Percentiles rank a stretch among this genome's conserved stretches.
These are phyloP conservation scores for Protomyces pachydermus DNA, from an alignment of 1,139 yeast species.

Conservation along the genomic window DNA sequence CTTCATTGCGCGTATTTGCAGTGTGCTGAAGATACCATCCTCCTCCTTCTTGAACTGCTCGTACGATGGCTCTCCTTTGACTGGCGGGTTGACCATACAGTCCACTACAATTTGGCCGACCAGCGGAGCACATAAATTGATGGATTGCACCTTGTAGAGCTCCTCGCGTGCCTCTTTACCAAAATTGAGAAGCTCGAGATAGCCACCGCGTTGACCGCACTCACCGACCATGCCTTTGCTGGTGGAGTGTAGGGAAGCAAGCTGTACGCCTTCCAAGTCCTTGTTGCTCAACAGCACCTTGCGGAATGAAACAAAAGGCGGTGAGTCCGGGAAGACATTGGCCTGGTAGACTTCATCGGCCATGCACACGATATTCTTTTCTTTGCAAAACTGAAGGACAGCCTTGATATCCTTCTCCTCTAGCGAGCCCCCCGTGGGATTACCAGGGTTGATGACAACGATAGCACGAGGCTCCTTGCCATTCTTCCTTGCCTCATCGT, in stretches of 20 bases:
- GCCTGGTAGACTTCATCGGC: constrained; percentile 99
- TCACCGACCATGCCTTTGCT: constrained; percentile 97
- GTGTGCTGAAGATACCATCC: constrained; percentile 53
- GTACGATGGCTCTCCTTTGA: constrained; percentile 68
- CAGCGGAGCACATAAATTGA: constrained; percentile 87
- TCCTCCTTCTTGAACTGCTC: constrained; percentile 62
- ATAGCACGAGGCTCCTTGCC: constrained; percentile 69
- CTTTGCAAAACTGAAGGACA: constrained; percentile 72
- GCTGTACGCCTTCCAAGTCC: constrained; percentile 64
- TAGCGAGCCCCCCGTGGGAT: constrained; percentile 90
- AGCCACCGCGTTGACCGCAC: constrained; percentile 99
- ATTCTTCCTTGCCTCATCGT: constrained; percentile 49
- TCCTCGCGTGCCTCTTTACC: constrained; percentile 61
- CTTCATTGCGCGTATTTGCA: constrained; percentile 57
- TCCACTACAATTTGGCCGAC: constrained; percentile 91
- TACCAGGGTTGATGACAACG: constrained; percentile 95
- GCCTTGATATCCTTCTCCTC: constrained; percentile 60
- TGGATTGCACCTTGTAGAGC: constrained; percentile 78
- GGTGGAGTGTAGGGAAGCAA: constrained; percentile 90
- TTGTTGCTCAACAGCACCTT: constrained; percentile 44
- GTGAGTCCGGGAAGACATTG: constrained; percentile 59
- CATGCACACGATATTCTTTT: constrained; percentile 73
- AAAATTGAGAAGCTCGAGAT: constrained; percentile 88
- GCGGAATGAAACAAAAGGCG: constrained; percentile 44
- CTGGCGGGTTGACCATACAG: constrained; percentile 89